Percentiles rank a stretch among this genome's conserved stretches.
These are phyloP conservation scores for Plasmodium gonderi DNA, from an alignment of 169 alveolate species.

Conservation along the genomic window DNA sequence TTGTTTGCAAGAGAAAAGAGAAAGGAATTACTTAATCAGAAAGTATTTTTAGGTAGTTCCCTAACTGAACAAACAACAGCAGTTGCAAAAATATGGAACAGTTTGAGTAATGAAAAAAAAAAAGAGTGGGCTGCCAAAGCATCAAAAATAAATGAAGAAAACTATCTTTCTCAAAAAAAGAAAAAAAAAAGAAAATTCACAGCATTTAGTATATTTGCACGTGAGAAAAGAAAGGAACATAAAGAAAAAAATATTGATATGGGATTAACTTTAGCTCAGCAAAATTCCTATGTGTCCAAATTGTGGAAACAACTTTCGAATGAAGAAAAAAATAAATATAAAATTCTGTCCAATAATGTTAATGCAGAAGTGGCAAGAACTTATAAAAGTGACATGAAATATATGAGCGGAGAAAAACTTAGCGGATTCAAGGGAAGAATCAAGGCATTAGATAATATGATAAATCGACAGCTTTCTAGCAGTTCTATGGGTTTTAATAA, in stretches of 20 bases:
- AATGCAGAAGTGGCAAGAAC: slow-evolving; percentile 48
- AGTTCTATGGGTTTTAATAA: background rate
- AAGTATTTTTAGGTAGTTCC: slow-evolving; percentile 58
- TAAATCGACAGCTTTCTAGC: slow-evolving; percentile 20
- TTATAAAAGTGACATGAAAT: slow-evolving; percentile 2
- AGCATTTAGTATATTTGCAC: slow-evolving; percentile 70
- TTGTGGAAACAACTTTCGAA: slow-evolving; percentile 53
- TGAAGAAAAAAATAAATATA: slow-evolving; percentile 67
- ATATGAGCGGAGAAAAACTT: slow-evolving; percentile 19
- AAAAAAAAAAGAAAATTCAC: slow-evolving; percentile 73
- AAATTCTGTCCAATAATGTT: slow-evolving; percentile 30
- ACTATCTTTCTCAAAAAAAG: slow-evolving; percentile 42
- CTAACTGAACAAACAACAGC: slow-evolving; percentile 72
- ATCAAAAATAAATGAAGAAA: slow-evolving; percentile 70
- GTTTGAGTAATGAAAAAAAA: slow-evolving; percentile 35
- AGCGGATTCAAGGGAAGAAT: slow-evolving; percentile 60
- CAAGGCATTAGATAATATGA: slow-evolving; percentile 54
- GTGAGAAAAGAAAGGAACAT: slow-evolving; percentile 66
- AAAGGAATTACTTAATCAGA: slow-evolving; percentile 47
- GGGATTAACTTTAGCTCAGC: slow-evolving; percentile 67
- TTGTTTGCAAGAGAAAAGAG: slow-evolving; percentile 68
- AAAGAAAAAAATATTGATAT: slow-evolving; percentile 61
- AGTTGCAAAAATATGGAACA: slow-evolving; percentile 72
- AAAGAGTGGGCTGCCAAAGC: slow-evolving; percentile 74
- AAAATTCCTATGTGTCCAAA: slow-evolving; percentile 71